These are phyloP conservation scores for Pythium utonaiense DNA, from an alignment of 352 stramenopile genomes.

Conservation along the genomic window DNA sequence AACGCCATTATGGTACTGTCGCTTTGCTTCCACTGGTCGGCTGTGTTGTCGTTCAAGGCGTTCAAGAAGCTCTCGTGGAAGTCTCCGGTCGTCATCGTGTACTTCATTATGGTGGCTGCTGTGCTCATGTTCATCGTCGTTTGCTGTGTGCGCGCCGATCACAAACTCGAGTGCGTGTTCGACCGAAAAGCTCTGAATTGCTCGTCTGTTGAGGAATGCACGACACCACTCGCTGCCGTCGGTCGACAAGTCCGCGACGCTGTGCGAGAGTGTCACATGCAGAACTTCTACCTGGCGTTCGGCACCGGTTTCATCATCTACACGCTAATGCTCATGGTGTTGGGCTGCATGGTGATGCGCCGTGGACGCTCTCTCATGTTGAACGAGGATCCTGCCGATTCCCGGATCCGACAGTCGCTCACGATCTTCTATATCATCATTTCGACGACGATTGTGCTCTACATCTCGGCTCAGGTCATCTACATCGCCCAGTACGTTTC, in stretches of 20 bases:
- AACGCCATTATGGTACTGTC: conserved; percentile 85
- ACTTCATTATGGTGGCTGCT: conserved; percentile 56
- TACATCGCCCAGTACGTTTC: conserved; percentile 86
- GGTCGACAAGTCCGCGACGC: conserved; percentile 65
- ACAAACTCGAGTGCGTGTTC: conserved; percentile 75
- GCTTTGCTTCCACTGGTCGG: conserved; percentile 84
- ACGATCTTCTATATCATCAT: conserved; percentile 90
- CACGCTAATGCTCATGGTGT: conserved; percentile 80
- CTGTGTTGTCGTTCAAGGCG: conserved; percentile 79
- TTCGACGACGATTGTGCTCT: conserved; percentile 80
- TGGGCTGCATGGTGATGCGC: conserved; percentile 87
- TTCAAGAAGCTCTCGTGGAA: conserved; percentile 86
- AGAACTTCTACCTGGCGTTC: conserved; percentile 77
- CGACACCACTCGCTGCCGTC: conserved; percentile 53
- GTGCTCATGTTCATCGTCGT: conserved; percentile 68
- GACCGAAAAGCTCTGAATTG: conserved; percentile 53
- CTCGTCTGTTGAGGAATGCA: conserved; percentile 50
- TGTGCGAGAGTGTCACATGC: conserved; percentile 70
- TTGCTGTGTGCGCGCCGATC: conserved; percentile 44
- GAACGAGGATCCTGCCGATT: conserved; percentile 80
- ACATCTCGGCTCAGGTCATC: conserved; percentile 85
- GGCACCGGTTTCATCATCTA: conserved; percentile 79
- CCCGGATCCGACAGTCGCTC: conserved; percentile 76
- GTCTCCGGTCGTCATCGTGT: conserved; percentile 71
- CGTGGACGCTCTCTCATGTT: conserved; percentile 80